A percentile compares a stretch with the other conserved stretches of the same genome.
phyloP scores from a whole-genome alignment of 257 asterid genomes.

The Paulownia fortunei region DNA sequence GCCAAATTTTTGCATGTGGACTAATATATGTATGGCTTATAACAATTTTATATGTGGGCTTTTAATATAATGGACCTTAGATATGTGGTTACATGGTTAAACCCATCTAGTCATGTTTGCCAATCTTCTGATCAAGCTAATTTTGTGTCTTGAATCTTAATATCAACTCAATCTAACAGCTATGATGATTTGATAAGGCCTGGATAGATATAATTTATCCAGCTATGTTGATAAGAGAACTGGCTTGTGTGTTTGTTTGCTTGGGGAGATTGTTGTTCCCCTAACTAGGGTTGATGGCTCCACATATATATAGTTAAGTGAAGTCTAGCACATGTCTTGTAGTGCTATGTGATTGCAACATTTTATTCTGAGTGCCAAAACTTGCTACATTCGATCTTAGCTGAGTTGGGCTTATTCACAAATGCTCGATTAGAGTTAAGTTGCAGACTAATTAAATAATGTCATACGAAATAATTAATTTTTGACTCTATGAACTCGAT shows the following conservation, averaged over 20 bases:
- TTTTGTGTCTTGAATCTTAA: not conserved
- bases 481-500: too few species aligned
- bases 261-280: not conserved
- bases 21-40: slow-evolving; percentile 8
- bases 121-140: not conserved
- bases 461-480: too few species aligned
- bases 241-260: slow-evolving; percentile 12
- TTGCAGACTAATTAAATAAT: too few species aligned
- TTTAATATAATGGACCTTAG: not conserved
- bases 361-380: not conserved
- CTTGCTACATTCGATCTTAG: not conserved
- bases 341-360: slow-evolving; percentile 6
- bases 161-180: not conserved
- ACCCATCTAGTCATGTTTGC: not conserved
- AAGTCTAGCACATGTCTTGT: slow-evolving; percentile 26
- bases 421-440: not conserved
- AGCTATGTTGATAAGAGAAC: not conserved
- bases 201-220: not conserved
- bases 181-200: not conserved
- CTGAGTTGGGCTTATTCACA: not conserved
- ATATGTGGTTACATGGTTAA: slow-evolving; percentile 1
- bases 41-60: slow-evolving; percentile 23
- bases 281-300: slow-evolving; percentile 29
- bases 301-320: not conserved
- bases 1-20: not conserved